phyloP scores from a whole-genome alignment of 768 basidiomycete genomes.

The Termitomyces bulborhizus region DNA sequence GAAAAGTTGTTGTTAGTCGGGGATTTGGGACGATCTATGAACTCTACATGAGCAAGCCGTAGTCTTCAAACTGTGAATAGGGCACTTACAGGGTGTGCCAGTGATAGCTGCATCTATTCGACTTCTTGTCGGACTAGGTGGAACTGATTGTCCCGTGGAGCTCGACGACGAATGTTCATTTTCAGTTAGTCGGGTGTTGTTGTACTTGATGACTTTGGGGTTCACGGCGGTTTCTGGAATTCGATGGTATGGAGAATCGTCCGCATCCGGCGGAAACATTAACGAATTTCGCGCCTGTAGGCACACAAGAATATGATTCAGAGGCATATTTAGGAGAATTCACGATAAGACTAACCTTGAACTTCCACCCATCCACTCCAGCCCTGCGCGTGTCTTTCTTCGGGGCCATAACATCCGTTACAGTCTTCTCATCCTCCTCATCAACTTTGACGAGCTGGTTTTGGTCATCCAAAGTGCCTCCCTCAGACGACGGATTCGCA shows the following conservation, averaged over 20 bases:
- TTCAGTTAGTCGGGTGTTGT: conserved; percentile 75
- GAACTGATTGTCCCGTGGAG: conserved; percentile 43
- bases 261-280: conserved; percentile 93
- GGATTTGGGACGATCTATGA: conserved; percentile 57
- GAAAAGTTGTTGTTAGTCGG: conserved; percentile 54
- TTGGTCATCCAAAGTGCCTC: conserved; percentile 3
- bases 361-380: conserved; percentile 76
- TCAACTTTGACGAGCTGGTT: conserved; percentile 18
- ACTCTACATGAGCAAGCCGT: conserved; percentile 1
- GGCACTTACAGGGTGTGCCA: conserved; percentile 77
- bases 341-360: conserved; percentile 47
- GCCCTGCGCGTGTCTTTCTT: conserved; percentile 67
- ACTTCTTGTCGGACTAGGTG: conserved; percentile 87
- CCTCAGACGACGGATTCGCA: conserved; percentile 17
- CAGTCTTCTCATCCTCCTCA: conserved; percentile 22
- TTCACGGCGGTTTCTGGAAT: conserved; percentile 26
- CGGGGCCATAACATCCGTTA: conserved; percentile 75
- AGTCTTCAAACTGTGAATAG: not conserved
- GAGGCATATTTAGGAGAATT: not conserved
- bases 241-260: conserved; percentile 70
- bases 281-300: conserved; percentile 84
- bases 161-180: conserved; percentile 48
- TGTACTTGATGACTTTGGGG: conserved; percentile 66
- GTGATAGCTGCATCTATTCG: conserved; percentile 88
- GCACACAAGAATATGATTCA: not conserved